Evolutionary conservation across 2,329 filamentous ascomycete genomes (phyloP), one percentile per base, ranked within the genome.

Genomic region (Scedosporium dehoogii): DNA sequence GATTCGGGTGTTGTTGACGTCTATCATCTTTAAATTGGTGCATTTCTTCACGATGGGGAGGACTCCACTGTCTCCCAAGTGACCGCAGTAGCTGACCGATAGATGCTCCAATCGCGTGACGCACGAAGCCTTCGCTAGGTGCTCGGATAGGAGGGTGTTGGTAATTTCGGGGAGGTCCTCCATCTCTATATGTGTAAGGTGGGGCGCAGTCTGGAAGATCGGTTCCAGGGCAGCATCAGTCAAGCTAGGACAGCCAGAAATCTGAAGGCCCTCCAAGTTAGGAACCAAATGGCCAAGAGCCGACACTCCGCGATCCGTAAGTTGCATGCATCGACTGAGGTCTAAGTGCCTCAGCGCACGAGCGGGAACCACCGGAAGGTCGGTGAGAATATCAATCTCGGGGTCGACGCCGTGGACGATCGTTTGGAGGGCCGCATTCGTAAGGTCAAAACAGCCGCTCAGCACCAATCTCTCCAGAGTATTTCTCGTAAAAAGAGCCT

Each of bases 1-100:
- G 65, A 96, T 86, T 57, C 90, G 86, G 0, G 93, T 97, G 73
- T 97, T 97, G 76, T 99, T 94, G 80, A 97, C 87, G 60, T 96
- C 90, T 14, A 96, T 77, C 33, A 81, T 90, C 58, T 80, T 79
- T 14, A 97, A 80, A 14, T 77, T 81, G 0, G 82, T 80, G 73
- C 92, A 96, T 33, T 81, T 83, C 69, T 91, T 90, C 67, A 97
- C 79, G 2, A 97, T 78, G 0, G 90, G 89, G 0, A 96, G 79
- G 83, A 97, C 89, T 62, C 93, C 93, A 0, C 80, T 77, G 70
- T 97, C 94, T 25, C 91, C 87, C 2, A 99, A 75, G 62, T 84
- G 86, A 72, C 96, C 93, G 72, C 94, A 99, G 72, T 92, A 96
- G 69, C 91, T 93, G 67, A 97, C 82, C 61, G 91, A 92, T 5